Evolutionary conservation across 2,329 filamentous ascomycete species (phyloP).

Genomic region (Sarocladium strictum): DNA sequence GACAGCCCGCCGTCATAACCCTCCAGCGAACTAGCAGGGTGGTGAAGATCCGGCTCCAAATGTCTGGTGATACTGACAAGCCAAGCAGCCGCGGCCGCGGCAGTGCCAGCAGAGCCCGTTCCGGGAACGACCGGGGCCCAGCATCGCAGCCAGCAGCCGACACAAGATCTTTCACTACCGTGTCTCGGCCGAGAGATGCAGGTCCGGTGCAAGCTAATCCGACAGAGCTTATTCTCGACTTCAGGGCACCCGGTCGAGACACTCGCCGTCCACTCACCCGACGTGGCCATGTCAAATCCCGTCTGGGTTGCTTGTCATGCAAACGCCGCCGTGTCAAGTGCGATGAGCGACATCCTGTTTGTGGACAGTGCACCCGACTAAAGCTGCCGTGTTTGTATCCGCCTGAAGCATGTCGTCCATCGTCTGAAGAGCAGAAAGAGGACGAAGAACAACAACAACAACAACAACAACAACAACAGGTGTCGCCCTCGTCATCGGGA

Average conservation of each 20-base stretch:
- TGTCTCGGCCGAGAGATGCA: not conserved
- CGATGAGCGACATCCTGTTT: slow-evolving; percentile 21
- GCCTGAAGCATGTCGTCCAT: not conserved
- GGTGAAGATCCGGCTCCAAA: not conserved
- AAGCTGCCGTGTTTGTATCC: not conserved
- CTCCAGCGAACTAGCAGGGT: not conserved
- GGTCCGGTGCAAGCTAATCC: not conserved
- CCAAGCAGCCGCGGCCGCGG: not conserved
- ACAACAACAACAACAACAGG: not conserved
- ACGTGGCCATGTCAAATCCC: slow-evolving; percentile 17
- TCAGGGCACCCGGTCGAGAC: not conserved
- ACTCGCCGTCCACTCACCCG: not conserved
- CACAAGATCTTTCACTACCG: not conserved
- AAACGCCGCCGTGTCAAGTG: slow-evolving; percentile 25
- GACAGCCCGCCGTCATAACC: too few species aligned
- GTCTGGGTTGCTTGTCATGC: slow-evolving; percentile 10
- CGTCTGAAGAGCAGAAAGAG: not conserved
- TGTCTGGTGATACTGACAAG: not conserved
- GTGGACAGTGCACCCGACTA: slow-evolving; percentile 11
- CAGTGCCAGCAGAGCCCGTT: not conserved
- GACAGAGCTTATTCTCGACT: slow-evolving; percentile 7
- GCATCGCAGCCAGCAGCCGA: not conserved
- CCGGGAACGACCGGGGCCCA: not conserved
- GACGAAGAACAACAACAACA: not conserved
- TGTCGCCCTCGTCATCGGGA: not conserved